These are phyloP conservation scores for Picochlorum sp. DNA, from an alignment of 139 green algal species.

Conservation along the genomic window DNA sequence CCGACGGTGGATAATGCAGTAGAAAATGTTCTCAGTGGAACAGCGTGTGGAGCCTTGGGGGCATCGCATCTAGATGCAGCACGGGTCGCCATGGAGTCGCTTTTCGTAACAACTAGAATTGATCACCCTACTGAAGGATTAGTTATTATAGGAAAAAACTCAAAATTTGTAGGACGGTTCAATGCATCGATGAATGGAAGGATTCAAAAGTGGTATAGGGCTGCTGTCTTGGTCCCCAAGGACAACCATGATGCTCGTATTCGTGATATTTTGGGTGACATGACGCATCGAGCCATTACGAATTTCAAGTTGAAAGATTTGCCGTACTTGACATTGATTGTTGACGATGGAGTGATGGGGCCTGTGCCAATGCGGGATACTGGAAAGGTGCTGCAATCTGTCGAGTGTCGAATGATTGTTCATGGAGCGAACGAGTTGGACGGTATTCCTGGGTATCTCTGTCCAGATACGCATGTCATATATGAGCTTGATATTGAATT, in stretches of 20 bases:
- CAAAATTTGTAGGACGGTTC: constrained; percentile 35
- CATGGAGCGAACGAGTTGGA: background rate
- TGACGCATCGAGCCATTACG: background rate
- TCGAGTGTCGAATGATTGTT: constrained; percentile 2
- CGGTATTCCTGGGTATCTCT: background rate
- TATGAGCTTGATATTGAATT: constrained; percentile 56
- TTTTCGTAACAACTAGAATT: constrained; percentile 53
- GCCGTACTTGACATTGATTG: background rate
- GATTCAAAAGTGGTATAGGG: constrained; percentile 23
- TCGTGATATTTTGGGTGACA: background rate
- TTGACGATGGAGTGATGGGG: too few species aligned
- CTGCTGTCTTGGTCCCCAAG: background rate
- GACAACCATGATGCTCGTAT: background rate
- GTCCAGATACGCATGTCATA: constrained; percentile 18
- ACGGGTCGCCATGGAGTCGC: constrained; percentile 30
- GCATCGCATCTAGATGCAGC: constrained; percentile 9
- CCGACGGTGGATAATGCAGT: constrained; percentile 44
- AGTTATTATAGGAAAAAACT: constrained; percentile 50
- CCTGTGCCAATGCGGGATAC: background rate
- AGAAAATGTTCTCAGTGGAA: constrained; percentile 13
- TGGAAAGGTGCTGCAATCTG: background rate
- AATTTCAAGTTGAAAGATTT: background rate
- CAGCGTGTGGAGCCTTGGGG: too few species aligned
- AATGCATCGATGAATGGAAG: constrained; percentile 31
- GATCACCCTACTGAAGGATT: constrained; percentile 70